Evolutionary conservation across 495 filamentous ascomycete genomes (phyloP).

Genomic region (Penicillium maclennaniae): DNA sequence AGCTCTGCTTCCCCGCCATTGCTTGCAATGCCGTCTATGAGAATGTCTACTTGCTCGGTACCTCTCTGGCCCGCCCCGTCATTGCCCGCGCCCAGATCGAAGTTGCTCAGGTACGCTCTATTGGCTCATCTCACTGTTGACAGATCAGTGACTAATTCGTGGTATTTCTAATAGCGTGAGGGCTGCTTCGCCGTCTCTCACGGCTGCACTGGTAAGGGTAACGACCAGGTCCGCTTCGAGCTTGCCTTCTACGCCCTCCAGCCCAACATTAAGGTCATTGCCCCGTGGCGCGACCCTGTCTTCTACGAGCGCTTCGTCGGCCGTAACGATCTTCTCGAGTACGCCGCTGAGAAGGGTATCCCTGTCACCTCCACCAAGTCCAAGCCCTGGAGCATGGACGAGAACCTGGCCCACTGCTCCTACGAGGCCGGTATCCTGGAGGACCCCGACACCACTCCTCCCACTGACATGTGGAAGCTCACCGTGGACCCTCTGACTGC

Average conservation of each 20-base stretch:
- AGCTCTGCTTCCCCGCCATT: slow-evolving; percentile 84
- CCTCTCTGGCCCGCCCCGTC: slow-evolving; percentile 79
- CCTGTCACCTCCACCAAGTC: slow-evolving; percentile 85
- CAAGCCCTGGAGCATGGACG: slow-evolving; percentile 77
- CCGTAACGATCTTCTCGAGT: slow-evolving; percentile 84
- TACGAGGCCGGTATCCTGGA: slow-evolving; percentile 76
- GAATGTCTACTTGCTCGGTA: slow-evolving; percentile 75
- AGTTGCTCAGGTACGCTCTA: slow-evolving; percentile 52
- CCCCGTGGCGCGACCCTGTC: slow-evolving; percentile 79
- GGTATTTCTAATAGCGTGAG: slow-evolving; percentile 26
- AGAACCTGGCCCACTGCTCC: slow-evolving; percentile 86
- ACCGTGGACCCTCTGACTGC: slow-evolving; percentile 74
- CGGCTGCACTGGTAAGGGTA: slow-evolving; percentile 84
- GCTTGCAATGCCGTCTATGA: slow-evolving; percentile 84
- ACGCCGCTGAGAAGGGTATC: slow-evolving; percentile 71
- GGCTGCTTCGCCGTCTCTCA: slow-evolving; percentile 60
- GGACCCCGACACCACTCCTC: slow-evolving; percentile 54
- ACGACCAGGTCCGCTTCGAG: slow-evolving; percentile 85
- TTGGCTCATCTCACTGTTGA: not conserved
- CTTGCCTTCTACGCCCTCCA: slow-evolving; percentile 71
- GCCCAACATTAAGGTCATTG: slow-evolving; percentile 78
- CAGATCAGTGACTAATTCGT: not conserved
- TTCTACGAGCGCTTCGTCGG: slow-evolving; percentile 83
- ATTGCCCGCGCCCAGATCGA: slow-evolving; percentile 80
- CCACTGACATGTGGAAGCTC: slow-evolving; percentile 79